These are phyloP conservation scores for Ensete ventricosum DNA, from an alignment of 176 grass and related monocot genomes.

Conservation along the genomic window DNA sequence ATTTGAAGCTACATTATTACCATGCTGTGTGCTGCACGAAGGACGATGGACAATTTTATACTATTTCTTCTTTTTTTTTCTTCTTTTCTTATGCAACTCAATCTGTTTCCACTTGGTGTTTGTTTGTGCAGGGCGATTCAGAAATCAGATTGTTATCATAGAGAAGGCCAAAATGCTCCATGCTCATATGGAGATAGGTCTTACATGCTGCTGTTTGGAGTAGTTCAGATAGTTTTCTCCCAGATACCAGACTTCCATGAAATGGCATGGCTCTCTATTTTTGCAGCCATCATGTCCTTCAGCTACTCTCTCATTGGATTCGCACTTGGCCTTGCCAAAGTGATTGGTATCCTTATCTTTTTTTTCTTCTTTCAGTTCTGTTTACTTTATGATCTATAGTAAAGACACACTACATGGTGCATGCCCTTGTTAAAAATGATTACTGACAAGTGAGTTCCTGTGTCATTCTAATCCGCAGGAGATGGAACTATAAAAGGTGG, in stretches of 20 bases:
- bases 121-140: conserved; percentile 41
- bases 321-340: conserved; percentile 41
- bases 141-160: conserved; percentile 60
- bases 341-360: conserved; percentile 30
- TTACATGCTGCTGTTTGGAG: conserved; percentile 65
- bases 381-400: too few species aligned
- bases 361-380: neutral
- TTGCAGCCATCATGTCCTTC: conserved; percentile 71
- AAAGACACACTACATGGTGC: too few species aligned
- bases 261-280: conserved; percentile 74
- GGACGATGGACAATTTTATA: neutral
- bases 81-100: too few species aligned
- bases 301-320: conserved; percentile 62
- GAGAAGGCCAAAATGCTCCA: conserved; percentile 40
- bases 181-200: conserved; percentile 40
- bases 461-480: conserved; percentile 19
- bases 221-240: conserved; percentile 49
- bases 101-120: too few species aligned
- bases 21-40: neutral
- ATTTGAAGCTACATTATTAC: too few species aligned
- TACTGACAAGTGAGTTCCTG: neutral
- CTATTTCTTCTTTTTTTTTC: too few species aligned
- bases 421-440: too few species aligned
- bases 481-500: conserved; percentile 59
- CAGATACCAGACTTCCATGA: conserved; percentile 66